A percentile compares a stretch with the other conserved stretches of the same genome.
phyloP scores from a whole-genome alignment of 768 basidiomycete genomes.

The Clitopilus hobsonii region DNA sequence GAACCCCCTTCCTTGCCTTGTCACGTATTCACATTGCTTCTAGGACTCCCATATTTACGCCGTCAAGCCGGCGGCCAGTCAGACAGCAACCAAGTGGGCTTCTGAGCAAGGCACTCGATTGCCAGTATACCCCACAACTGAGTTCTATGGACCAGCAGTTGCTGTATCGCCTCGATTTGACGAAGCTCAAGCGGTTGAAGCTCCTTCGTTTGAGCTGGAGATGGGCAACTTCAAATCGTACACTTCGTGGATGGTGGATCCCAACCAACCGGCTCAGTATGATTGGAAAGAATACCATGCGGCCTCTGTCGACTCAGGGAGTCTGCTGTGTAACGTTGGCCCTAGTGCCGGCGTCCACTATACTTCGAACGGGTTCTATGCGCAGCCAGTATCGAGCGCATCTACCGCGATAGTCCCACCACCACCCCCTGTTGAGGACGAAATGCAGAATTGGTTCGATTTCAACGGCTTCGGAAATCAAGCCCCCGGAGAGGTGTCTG shows the following conservation, averaged over 20 bases:
- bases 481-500: not conserved
- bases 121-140: not conserved
- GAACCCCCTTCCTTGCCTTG: not conserved
- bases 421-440: too few species aligned
- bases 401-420: too few species aligned
- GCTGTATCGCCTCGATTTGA: not conserved
- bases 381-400: too few species aligned
- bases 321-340: too few species aligned
- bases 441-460: not conserved
- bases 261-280: too few species aligned
- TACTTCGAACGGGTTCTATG: too few species aligned
- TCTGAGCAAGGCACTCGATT: not conserved
- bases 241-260: too few species aligned
- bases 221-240: not conserved
- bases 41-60: not conserved
- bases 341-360: too few species aligned
- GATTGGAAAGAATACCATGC: too few species aligned
- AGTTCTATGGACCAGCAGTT: not conserved
- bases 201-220: not conserved
- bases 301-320: too few species aligned
- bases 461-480: not conserved
- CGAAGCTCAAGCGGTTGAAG: not conserved
- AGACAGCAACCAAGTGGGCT: not conserved
- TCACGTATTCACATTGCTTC: not conserved
- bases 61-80: not conserved